phyloP scores from a whole-genome alignment of 257 asterid species.

The Jacaranda mimosifolia region DNA sequence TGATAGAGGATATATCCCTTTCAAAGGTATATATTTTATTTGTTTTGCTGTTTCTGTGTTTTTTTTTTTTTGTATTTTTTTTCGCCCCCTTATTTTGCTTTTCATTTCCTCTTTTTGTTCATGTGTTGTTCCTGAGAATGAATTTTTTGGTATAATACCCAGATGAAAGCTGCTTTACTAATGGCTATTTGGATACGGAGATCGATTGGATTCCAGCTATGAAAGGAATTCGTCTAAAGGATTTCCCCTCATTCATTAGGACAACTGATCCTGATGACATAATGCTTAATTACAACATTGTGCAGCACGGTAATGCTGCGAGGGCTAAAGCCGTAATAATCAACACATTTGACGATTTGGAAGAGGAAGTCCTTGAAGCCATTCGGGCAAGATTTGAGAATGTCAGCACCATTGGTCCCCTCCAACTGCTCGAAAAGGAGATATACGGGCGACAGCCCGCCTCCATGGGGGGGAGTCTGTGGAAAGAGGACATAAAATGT shows the following conservation, averaged over 20 bases:
- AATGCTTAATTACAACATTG: constrained; percentile 47
- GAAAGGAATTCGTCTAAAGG: constrained; percentile 54
- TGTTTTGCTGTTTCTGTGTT: not conserved
- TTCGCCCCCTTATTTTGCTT: not conserved
- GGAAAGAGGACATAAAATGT: constrained; percentile 55
- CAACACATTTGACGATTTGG: too few species aligned
- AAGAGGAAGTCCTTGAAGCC: too few species aligned
- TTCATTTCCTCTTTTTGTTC: not conserved
- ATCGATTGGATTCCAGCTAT: constrained; percentile 61
- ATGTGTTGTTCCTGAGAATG: not conserved
- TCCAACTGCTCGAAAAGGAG: too few species aligned
- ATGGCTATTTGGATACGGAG: constrained; percentile 52
- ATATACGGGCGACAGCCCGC: constrained; percentile 19
- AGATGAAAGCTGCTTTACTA: constrained; percentile 50
- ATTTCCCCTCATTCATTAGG: constrained; percentile 58
- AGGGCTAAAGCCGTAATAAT: constrained; percentile 47
- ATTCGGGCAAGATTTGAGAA: too few species aligned
- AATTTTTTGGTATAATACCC: not conserved
- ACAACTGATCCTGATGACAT: too few species aligned
- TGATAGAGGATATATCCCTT: constrained; percentile 48
- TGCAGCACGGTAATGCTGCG: constrained; percentile 41
- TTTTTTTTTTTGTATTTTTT: too few species aligned
- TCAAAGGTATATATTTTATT: constrained; percentile 41
- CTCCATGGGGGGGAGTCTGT: constrained; percentile 44
- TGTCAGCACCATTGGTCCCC: too few species aligned